Evolutionary conservation across 2,329 filamentous ascomycete genomes (phyloP).

Genomic region (Aspergillus ibericus): DNA sequence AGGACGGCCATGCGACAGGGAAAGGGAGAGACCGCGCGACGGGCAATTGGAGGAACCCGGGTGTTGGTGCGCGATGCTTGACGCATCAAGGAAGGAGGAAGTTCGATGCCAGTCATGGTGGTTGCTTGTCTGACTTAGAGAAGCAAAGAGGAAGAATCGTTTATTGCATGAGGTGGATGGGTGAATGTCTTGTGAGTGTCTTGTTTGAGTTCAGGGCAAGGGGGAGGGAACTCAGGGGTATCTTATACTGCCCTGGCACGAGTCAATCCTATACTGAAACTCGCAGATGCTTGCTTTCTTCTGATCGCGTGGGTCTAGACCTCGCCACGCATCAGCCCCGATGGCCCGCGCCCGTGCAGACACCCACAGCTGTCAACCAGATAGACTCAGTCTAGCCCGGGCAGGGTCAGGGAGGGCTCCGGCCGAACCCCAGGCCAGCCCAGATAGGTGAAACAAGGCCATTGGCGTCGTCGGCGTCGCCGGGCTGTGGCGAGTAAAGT

Average conservation of each 20-base stretch:
- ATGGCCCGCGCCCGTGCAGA: not conserved
- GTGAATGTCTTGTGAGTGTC: not conserved
- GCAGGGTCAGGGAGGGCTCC: not conserved
- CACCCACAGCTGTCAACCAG: not conserved
- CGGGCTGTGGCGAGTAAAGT: not conserved
- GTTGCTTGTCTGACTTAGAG: not conserved
- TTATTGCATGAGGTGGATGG: not conserved
- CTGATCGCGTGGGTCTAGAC: not conserved
- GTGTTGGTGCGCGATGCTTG: conserved; percentile 15
- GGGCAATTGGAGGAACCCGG: conserved; percentile 19
- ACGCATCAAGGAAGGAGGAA: conserved; percentile 1
- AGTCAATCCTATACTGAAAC: not conserved
- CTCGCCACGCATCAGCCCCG: not conserved
- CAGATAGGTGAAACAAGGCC: too few species aligned
- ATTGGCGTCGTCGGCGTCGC: not conserved
- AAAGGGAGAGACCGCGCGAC: conserved; percentile 8
- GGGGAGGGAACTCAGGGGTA: not conserved
- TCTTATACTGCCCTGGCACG: not conserved
- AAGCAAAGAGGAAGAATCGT: not conserved
- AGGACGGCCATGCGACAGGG: conserved; percentile 16
- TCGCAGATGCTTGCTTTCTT: not conserved
- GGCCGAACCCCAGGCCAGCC: not conserved
- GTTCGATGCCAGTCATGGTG: conserved; percentile 9
- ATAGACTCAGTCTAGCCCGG: not conserved
- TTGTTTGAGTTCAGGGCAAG: not conserved